Evolutionary conservation across 2,329 filamentous ascomycete species (phyloP), one percentile per base, ranked within the genome.

Genomic region (Colletotrichum simmondsii): DNA sequence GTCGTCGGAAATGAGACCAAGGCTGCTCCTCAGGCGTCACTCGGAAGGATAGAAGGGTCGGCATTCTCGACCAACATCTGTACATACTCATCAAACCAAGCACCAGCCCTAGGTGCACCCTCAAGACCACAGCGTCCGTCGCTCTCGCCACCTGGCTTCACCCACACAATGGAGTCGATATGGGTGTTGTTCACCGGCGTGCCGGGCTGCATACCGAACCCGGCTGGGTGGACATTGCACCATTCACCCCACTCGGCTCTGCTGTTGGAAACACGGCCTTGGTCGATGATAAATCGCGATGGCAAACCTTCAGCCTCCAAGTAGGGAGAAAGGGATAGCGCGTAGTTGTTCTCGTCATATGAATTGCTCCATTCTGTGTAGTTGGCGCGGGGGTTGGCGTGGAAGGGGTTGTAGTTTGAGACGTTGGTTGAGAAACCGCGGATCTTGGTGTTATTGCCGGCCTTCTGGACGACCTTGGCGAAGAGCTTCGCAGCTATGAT

Each of bases 351-450:
- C 78, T 86, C 85, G 73, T 85, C 84, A 72, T 77, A 85, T 24
- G 82, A 82, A 67, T 79, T 77, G 76, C 79, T 82, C 68, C 77
- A 83, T 76, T 84, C 80, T 32, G 83, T 84, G 78, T 81, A 85
- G 78, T 83, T 81, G 71, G 83, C 82, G 49, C 81, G 82, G 1
- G 79, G 76, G 58, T 74, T 77, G 42, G 83, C 81, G 75, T 81
- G 77, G 79, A 83, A 85, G 19, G 76, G 77, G 70, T 79, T 83
- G 77, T 79, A 83, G 81, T 86, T 86, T 66, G 83, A 85, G 56
- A 86, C 83, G 76, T 86, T 85, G 76, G 83, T 86, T 2, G 82
- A 77, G 74, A 85, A 84, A 24, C 85, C 85, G 24, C 84, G 82
- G 77, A 83, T 79, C 61, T 74, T 75, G 35, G 76, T 75, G 60